Conservation (phyloP, 805 yeast genomes). For the Brettanomyces naardenensis region DNA sequence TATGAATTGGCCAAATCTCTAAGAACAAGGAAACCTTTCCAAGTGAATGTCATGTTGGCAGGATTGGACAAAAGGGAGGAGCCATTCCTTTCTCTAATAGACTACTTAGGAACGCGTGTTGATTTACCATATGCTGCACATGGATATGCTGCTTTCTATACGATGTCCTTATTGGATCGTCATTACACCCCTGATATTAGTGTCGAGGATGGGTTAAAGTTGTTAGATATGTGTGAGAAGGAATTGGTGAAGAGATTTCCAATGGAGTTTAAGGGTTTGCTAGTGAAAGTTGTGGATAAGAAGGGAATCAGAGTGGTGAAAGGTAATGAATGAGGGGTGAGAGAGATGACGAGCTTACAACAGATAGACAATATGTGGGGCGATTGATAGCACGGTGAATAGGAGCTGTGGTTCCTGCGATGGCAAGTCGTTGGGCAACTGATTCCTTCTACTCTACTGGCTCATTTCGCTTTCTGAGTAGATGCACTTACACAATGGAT, state of each 20-base stretch:
- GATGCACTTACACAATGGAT: no score
- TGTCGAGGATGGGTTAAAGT: constrained; percentile 67
- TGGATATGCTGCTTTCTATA: constrained; percentile 96
- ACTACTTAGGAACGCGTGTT: constrained; percentile 86
- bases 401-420: no score
- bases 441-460: no score
- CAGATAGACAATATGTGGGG: no score
- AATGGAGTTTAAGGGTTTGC: constrained; percentile 80
- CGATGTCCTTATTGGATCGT: constrained; percentile 82
- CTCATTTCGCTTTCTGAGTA: no score
- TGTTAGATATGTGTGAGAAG: constrained; percentile 63
- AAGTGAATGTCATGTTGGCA: constrained; percentile 83
- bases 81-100: constrained; percentile 81
- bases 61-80: constrained; percentile 52
- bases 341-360: no score
- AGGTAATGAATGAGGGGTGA: no score
- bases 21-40: constrained; percentile 93
- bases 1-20: constrained; percentile 79
- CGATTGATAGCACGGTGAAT: no score
- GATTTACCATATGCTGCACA: constrained; percentile 95
- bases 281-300: constrained; percentile 27
- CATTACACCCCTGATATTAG: constrained; percentile 77
- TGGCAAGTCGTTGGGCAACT: no score
- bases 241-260: constrained; percentile 86
- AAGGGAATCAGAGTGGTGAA: constrained; percentile 25